phyloP scores from a whole-genome alignment of 371 early-diverging fungal species.

The Mortierella sp. region DNA sequence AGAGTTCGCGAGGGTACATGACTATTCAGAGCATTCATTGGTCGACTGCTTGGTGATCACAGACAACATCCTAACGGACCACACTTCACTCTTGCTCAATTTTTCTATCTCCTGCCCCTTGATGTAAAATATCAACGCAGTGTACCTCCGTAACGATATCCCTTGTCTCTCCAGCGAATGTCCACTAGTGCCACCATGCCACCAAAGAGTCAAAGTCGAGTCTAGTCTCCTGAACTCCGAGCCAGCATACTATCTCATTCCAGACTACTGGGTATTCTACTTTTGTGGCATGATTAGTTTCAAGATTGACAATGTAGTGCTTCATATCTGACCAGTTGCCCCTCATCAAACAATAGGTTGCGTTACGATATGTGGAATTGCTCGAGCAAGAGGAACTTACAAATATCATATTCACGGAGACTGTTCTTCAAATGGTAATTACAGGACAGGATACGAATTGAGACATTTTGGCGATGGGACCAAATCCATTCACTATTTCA shows the following conservation, averaged over 20 bases:
- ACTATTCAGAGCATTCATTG: background rate
- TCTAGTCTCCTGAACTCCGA: conserved; percentile 60
- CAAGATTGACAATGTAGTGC: background rate
- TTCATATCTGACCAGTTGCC: background rate
- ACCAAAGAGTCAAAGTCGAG: conserved; percentile 49
- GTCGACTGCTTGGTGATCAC: background rate
- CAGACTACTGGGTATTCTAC: conserved; percentile 67
- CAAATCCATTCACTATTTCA: background rate
- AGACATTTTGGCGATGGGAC: background rate
- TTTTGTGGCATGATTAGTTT: conserved; percentile 14
- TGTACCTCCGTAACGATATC: conserved; percentile 74
- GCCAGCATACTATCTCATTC: conserved; percentile 63
- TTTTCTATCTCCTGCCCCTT: background rate
- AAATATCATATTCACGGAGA: conserved; percentile 76
- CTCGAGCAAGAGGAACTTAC: conserved; percentile 71
- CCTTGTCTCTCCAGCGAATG: conserved; percentile 71
- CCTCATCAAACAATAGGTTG: conserved; percentile 58
- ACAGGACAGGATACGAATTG: background rate
- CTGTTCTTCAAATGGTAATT: conserved; percentile 71
- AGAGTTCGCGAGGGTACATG: conserved; percentile 70
- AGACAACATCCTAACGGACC: background rate
- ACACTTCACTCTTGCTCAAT: background rate
- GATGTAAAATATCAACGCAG: conserved; percentile 36
- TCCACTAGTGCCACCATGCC: conserved; percentile 49
- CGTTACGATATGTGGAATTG: conserved; percentile 68